These are phyloP conservation scores for Acacia concinna DNA, from an alignment of 331 rosid genomes.

Conservation along the genomic window DNA sequence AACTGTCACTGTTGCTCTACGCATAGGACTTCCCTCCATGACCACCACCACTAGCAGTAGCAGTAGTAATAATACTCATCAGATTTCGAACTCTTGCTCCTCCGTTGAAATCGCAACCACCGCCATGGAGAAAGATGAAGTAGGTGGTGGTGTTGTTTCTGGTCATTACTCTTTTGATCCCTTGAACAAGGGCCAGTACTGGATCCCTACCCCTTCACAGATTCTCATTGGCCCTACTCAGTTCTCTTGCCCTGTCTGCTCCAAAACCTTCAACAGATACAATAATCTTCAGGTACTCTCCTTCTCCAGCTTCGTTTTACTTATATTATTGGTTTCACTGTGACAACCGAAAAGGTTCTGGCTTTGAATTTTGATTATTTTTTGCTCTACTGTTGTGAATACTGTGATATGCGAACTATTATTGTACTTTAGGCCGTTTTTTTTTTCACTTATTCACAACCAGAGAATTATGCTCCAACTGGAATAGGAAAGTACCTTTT, in stretches of 20 bases:
- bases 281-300: conserved; percentile 17
- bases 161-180: neutral
- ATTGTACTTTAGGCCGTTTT: neutral
- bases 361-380: neutral
- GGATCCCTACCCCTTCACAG: conserved; percentile 16
- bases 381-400: neutral
- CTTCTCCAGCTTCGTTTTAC: neutral
- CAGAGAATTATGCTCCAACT: neutral
- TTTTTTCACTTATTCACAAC: neutral
- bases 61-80: neutral
- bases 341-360: neutral
- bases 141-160: neutral
- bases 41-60: neutral
- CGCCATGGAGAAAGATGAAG: neutral
- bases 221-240: conserved; percentile 21
- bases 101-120: neutral
- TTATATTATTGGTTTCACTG: neutral
- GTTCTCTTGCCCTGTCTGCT: conserved; percentile 16
- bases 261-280: conserved; percentile 10
- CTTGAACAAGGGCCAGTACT: neutral
- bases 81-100: neutral
- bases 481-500: neutral
- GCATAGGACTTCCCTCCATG: conserved; percentile 47
- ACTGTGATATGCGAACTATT: neutral
- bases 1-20: conserved; percentile 42